These are phyloP conservation scores for Leccinum aurantiacum DNA, from an alignment of 768 basidiomycete species.

Conservation along the genomic window DNA sequence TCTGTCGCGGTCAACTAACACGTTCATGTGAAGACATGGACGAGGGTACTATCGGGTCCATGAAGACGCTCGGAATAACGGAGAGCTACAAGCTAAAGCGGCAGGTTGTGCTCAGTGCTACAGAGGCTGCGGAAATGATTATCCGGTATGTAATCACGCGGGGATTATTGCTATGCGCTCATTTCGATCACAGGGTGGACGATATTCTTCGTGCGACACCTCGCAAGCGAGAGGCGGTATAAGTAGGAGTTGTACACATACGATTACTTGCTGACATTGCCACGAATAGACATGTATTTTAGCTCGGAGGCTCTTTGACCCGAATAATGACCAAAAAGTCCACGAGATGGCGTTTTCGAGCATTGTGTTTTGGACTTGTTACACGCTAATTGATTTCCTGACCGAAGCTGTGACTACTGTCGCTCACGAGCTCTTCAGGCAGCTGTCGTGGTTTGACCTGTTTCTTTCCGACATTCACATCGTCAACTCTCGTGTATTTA, in stretches of 20 bases:
- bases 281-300: neutral
- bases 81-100: constrained; percentile 98
- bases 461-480: constrained; percentile 50
- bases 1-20: neutral
- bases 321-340: too few species aligned
- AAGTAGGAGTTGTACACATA: constrained; percentile 16
- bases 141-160: constrained; percentile 59
- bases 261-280: neutral
- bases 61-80: constrained; percentile 85
- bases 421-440: constrained; percentile 34
- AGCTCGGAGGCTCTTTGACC: too few species aligned
- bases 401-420: constrained; percentile 24
- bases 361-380: neutral
- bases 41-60: constrained; percentile 78
- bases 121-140: constrained; percentile 98
- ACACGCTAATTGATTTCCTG: constrained; percentile 8
- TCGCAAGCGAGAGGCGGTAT: constrained; percentile 80
- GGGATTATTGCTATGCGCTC: neutral
- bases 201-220: constrained; percentile 88
- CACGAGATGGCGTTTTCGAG: too few species aligned
- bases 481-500: constrained; percentile 10
- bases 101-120: constrained; percentile 92
- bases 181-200: constrained; percentile 62
- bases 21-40: constrained; percentile 71
- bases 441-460: constrained; percentile 42